A percentile compares a stretch with the other conserved stretches of the same genome.
These are phyloP conservation scores for Mortierella sp. DNA, from an alignment of 371 early-diverging fungal genomes.

Conservation along the genomic window DNA sequence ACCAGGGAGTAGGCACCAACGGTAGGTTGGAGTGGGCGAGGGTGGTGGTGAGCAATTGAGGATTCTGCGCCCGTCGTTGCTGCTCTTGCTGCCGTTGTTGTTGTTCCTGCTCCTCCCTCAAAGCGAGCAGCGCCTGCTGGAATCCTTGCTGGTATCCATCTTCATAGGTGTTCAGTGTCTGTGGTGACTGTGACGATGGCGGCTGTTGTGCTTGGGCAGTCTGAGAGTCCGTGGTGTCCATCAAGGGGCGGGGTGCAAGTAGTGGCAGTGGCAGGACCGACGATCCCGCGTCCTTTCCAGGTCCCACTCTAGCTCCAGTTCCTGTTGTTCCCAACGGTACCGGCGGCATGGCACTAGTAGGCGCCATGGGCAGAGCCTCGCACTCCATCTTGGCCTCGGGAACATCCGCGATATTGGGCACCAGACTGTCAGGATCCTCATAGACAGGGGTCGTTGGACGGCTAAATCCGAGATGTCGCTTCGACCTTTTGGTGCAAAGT, in stretches of 20 bases:
- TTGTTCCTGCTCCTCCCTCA: not conserved
- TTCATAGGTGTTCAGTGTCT: not conserved
- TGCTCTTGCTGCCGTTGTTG: not conserved
- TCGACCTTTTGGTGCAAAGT: not conserved
- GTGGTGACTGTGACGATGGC: not conserved
- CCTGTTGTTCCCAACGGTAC: not conserved
- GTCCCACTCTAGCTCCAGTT: not conserved
- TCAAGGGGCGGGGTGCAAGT: not conserved
- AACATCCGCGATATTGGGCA: not conserved
- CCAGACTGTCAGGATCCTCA: not conserved
- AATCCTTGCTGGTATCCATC: slow-evolving; percentile 5
- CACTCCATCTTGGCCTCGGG: slow-evolving; percentile 5
- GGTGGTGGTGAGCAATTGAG: not conserved
- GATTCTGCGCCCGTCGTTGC: not conserved
- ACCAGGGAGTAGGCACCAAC: not conserved
- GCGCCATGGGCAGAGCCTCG: not conserved
- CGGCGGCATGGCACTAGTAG: not conserved
- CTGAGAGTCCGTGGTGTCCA: not conserved
- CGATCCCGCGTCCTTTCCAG: not conserved
- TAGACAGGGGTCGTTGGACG: not conserved
- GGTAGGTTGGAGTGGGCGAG: not conserved
- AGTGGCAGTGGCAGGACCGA: not conserved
- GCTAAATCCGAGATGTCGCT: not conserved
- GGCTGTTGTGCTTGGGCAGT: not conserved
- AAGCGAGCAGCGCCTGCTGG: not conserved